A percentile compares a stretch with the other conserved stretches of the same genome.
phyloP scores from a whole-genome alignment of 1,139 yeast genomes.

The Groenewaldozyma sp. region DNA sequence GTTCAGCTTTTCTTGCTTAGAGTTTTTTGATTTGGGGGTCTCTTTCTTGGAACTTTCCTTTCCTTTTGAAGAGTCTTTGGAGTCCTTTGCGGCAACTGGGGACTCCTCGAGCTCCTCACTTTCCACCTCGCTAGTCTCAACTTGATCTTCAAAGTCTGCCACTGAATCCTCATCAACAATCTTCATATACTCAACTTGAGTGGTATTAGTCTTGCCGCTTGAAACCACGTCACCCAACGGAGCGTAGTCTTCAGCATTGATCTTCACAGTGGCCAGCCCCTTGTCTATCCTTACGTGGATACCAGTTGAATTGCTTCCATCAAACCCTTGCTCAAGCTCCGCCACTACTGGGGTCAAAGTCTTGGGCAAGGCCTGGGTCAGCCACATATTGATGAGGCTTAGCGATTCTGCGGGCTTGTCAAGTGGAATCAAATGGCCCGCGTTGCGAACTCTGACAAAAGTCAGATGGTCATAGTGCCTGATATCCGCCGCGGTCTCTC shows the following conservation, averaged over 20 bases:
- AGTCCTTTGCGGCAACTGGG: neutral
- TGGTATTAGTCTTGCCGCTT: neutral
- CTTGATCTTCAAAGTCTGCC: neutral
- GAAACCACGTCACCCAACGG: neutral
- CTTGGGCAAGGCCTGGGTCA: neutral
- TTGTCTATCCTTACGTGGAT: neutral
- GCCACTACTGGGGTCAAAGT: neutral
- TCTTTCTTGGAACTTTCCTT: too few species aligned
- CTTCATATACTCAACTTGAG: neutral
- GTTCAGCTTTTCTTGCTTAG: too few species aligned
- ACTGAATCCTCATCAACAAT: neutral
- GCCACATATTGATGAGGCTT: conserved; percentile 62
- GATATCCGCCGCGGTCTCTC: conserved; percentile 44
- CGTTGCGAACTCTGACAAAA: conserved; percentile 54
- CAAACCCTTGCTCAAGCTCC: neutral
- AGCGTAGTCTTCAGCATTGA: conserved; percentile 1
- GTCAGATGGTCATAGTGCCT: conserved; percentile 50
- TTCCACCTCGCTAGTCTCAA: neutral
- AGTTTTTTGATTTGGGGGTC: too few species aligned
- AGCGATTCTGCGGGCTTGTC: conserved; percentile 57
- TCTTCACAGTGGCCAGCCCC: conserved; percentile 1
- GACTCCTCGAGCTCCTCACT: neutral
- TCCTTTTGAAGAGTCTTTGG: neutral
- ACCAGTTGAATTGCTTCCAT: neutral
- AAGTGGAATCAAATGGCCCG: conserved; percentile 61